Conservation (phyloP, 176 grass and related monocot genomes). For the Miscanthus lutarioriparius region DNA sequence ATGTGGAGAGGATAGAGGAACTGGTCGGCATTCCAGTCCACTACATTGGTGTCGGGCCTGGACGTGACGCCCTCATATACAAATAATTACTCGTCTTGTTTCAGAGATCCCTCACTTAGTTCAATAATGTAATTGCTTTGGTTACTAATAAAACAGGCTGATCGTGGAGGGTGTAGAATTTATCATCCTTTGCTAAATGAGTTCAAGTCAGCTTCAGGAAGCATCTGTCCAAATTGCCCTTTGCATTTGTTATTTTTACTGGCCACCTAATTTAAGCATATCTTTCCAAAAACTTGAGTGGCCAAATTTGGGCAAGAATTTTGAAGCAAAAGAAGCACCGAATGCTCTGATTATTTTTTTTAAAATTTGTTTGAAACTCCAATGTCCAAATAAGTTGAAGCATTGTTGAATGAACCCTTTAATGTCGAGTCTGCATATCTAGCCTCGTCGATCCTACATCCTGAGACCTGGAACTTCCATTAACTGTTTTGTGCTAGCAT, state of each 20-base stretch:
- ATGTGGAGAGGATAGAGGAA: conserved; percentile 91
- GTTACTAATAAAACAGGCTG: not conserved
- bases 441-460: not conserved
- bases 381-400: not conserved
- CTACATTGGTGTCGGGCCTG: conserved; percentile 84
- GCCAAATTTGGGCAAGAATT: not conserved
- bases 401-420: not conserved
- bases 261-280: not conserved
- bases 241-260: not conserved
- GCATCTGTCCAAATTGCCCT: not conserved
- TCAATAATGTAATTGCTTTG: not conserved
- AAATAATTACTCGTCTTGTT: conserved; percentile 58
- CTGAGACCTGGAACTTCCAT: too few relatives aligned
- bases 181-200: not conserved
- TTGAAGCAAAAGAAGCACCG: not conserved
- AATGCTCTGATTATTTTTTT: not conserved
- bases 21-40: conserved; percentile 80
- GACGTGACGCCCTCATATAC: conserved; percentile 88
- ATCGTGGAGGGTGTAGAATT: not conserved
- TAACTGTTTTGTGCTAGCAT: too few relatives aligned
- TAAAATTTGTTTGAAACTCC: not conserved
- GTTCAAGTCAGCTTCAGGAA: not conserved
- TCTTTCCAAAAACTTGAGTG: not conserved
- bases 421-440: not conserved
- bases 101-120: not conserved